Percentiles rank a stretch among this genome's conserved stretches.
These are phyloP conservation scores for Halenospora varia DNA, from an alignment of 495 filamentous ascomycete genomes.

Conservation along the genomic window DNA sequence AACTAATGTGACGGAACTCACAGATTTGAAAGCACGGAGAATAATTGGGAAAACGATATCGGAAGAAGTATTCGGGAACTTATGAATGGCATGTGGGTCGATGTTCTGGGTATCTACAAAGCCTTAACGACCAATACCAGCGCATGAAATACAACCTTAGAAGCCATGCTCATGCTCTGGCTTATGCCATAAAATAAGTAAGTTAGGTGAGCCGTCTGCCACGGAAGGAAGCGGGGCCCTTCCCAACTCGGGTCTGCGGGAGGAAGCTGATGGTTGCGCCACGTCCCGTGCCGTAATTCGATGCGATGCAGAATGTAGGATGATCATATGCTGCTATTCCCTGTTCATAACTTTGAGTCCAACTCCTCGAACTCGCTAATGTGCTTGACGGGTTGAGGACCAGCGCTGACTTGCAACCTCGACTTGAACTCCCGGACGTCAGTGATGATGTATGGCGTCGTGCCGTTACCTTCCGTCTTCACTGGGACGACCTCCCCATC, in stretches of 20 bases:
- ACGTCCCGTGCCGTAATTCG: neutral
- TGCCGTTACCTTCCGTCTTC: constrained; percentile 35
- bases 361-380: constrained; percentile 77
- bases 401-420: constrained; percentile 59
- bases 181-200: too few species aligned
- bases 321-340: neutral
- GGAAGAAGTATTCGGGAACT: neutral
- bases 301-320: neutral
- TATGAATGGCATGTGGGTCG: neutral
- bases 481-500: constrained; percentile 32
- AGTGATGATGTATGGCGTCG: constrained; percentile 51
- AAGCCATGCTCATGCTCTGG: neutral
- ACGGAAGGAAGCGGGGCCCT: neutral
- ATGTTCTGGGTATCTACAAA: neutral
- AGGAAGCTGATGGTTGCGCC: neutral
- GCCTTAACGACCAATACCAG: neutral
- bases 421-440: constrained; percentile 78
- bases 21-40: neutral
- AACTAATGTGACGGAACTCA: neutral
- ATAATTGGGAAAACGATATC: neutral
- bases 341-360: constrained; percentile 22
- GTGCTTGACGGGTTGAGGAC: constrained; percentile 65
- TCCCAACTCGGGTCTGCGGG: neutral
- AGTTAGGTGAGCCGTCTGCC: neutral
- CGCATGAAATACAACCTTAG: neutral